These are phyloP conservation scores for Suillus ampliporus DNA, from an alignment of 768 basidiomycete species.

Conservation along the genomic window DNA sequence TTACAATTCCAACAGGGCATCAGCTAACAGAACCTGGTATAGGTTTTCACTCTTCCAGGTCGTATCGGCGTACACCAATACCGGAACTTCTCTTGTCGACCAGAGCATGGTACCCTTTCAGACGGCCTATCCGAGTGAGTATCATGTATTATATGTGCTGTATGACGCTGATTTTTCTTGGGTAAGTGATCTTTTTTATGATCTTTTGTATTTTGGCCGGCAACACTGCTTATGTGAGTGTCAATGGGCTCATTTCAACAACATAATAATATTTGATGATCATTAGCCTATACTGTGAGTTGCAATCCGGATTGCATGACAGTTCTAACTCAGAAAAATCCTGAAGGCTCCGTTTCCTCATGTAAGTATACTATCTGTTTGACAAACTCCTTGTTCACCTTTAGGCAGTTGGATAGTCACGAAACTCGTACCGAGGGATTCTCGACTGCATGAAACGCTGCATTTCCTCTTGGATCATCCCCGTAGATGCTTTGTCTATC, in stretches of 20 bases:
- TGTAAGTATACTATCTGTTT: constrained; percentile 55
- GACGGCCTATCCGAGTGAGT: constrained; percentile 64
- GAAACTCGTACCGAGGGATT: constrained; percentile 61
- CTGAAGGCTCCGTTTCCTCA: constrained; percentile 75
- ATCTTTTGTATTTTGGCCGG: constrained; percentile 84
- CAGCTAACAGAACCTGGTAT: constrained; percentile 1
- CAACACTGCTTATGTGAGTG: constrained; percentile 90
- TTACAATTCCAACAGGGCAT: not conserved
- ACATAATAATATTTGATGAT: constrained; percentile 2
- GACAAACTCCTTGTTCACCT: constrained; percentile 10
- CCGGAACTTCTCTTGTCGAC: constrained; percentile 87
- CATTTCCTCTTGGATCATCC: constrained; percentile 96
- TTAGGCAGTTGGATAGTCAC: constrained; percentile 72
- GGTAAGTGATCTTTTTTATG: constrained; percentile 65
- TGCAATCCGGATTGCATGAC: constrained; percentile 2
- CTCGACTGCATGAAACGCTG: constrained; percentile 76
- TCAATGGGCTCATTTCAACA: not conserved
- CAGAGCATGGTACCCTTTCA: constrained; percentile 93
- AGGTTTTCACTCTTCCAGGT: constrained; percentile 90
- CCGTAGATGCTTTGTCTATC: constrained; percentile 86
- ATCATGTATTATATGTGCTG: not conserved
- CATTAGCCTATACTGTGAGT: constrained; percentile 85
- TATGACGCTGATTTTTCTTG: not conserved
- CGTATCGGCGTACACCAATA: constrained; percentile 87
- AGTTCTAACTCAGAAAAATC: constrained; percentile 4